Percentiles rank a stretch among this genome's conserved stretches.
Conservation (phyloP, 352 stramenopile species). For the Pythium aquatile region DNA sequence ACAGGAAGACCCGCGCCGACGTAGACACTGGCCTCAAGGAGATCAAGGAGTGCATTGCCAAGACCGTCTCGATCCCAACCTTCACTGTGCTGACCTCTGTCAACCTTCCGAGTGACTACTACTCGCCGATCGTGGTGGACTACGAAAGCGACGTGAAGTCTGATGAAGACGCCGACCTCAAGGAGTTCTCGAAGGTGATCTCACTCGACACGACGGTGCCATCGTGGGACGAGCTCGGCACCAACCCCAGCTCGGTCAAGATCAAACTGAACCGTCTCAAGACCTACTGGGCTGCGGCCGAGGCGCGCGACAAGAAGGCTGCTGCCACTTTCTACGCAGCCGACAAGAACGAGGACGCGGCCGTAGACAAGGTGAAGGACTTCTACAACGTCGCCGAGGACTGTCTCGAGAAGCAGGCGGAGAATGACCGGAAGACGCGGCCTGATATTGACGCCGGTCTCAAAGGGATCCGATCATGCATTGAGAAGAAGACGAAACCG, state of each 20-base stretch:
- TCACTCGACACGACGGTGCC: conserved; percentile 7
- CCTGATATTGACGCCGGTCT: background rate
- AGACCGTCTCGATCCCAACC: too few relatives aligned
- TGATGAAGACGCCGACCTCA: too few relatives aligned
- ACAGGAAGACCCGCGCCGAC: too few relatives aligned
- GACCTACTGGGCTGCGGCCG: background rate
- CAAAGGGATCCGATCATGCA: conserved; percentile 1
- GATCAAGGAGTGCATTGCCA: too few relatives aligned
- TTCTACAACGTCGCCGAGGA: conserved; percentile 13
- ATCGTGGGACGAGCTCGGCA: background rate
- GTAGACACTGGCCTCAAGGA: too few relatives aligned
- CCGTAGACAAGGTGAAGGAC: conserved; percentile 2
- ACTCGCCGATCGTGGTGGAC: too few relatives aligned
- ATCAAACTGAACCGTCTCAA: background rate
- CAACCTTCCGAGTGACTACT: too few relatives aligned
- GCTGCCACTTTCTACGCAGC: background rate
- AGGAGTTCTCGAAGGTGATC: conserved; percentile 2
- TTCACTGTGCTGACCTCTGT: too few relatives aligned
- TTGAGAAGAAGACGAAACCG: conserved; percentile 3
- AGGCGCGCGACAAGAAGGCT: background rate
- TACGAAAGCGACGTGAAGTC: too few relatives aligned
- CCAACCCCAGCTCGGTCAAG: too few relatives aligned
- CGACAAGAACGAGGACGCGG: background rate
- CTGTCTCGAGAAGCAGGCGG: conserved; percentile 9
- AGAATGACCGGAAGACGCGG: background rate